Percentiles rank a stretch among this genome's conserved stretches.
These are phyloP conservation scores for Arabis hirsuta DNA, from an alignment of 345 rosid species.

Conservation along the genomic window DNA sequence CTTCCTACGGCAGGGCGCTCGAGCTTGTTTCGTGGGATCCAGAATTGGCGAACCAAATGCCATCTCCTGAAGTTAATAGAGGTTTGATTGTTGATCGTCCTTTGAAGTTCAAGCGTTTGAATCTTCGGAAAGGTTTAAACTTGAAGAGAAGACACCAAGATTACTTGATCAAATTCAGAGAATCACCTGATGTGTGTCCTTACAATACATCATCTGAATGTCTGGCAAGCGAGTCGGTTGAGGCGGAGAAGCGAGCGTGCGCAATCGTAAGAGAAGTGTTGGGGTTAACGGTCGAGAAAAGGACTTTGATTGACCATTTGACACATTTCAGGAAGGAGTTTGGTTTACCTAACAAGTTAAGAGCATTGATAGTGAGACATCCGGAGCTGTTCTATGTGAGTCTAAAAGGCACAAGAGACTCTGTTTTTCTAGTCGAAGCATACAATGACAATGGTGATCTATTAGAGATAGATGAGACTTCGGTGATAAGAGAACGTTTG, in stretches of 20 bases:
- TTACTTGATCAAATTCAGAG: constrained; percentile 66
- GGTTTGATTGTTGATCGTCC: constrained; percentile 85
- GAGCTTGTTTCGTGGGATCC: constrained; percentile 87
- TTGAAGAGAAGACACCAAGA: constrained; percentile 67
- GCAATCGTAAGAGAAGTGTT: constrained; percentile 69
- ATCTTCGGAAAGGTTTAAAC: constrained; percentile 75
- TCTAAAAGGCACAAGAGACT: constrained; percentile 76
- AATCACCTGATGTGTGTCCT: constrained; percentile 71
- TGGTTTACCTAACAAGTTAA: constrained; percentile 68
- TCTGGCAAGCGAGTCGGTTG: constrained; percentile 59
- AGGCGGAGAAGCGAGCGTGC: constrained; percentile 86
- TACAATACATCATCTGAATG: constrained; percentile 55
- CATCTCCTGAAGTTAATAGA: constrained; percentile 44
- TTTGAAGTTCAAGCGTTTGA: constrained; percentile 74
- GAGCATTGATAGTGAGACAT: constrained; percentile 76
- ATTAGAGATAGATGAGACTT: constrained; percentile 60
- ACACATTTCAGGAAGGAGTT: constrained; percentile 91
- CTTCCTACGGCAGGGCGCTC: constrained; percentile 81
- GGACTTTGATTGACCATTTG: constrained; percentile 80
- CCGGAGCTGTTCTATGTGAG: constrained; percentile 88
- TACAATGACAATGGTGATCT: constrained; percentile 71
- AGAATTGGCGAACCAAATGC: constrained; percentile 57
- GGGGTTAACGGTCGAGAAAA: constrained; percentile 73
- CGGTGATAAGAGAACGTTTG: constrained; percentile 55
- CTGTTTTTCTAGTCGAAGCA: constrained; percentile 74